phyloP scores from a whole-genome alignment of 2,329 filamentous ascomycete genomes.

The Calonectria pteridis region DNA sequence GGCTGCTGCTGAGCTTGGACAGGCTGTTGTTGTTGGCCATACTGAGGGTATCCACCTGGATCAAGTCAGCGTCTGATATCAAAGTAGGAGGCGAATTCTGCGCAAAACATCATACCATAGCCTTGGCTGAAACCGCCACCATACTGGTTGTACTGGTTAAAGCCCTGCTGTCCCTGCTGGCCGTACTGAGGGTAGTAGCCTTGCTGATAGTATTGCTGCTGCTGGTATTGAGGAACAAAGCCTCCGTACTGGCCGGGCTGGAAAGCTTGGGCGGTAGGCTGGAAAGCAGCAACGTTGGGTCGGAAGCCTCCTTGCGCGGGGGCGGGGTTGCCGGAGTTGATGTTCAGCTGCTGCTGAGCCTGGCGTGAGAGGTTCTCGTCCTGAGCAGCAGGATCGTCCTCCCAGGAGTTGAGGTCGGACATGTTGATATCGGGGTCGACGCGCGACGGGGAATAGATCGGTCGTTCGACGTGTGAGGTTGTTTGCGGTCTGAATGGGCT shows the following conservation, averaged over 20 bases:
- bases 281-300: conserved; percentile 74
- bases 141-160: conserved; percentile 67
- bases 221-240: conserved; percentile 67
- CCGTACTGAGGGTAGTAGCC: conserved; percentile 62
- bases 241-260: conserved; percentile 77
- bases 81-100: background rate
- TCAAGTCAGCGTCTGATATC: conserved; percentile 30
- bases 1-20: conserved; percentile 53
- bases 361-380: conserved; percentile 84
- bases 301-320: conserved; percentile 61
- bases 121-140: conserved; percentile 64
- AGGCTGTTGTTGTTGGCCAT: conserved; percentile 60
- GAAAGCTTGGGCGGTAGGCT: conserved; percentile 78
- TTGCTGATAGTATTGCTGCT: conserved; percentile 53
- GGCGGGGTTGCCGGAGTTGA: conserved; percentile 68
- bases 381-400: conserved; percentile 85
- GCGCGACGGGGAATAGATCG: conserved; percentile 26
- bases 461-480: conserved; percentile 23
- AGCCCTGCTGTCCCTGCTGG: conserved; percentile 57
- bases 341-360: conserved; percentile 80
- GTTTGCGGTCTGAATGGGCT: conserved; percentile 35
- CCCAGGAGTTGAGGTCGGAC: conserved; percentile 95
- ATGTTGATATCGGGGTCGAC: conserved; percentile 61
- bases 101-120: conserved; percentile 50
- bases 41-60: conserved; percentile 65